Base-by-base conservation (phyloP, 192 early-diverging fungal species). In the Backusella australiensis region DNA sequence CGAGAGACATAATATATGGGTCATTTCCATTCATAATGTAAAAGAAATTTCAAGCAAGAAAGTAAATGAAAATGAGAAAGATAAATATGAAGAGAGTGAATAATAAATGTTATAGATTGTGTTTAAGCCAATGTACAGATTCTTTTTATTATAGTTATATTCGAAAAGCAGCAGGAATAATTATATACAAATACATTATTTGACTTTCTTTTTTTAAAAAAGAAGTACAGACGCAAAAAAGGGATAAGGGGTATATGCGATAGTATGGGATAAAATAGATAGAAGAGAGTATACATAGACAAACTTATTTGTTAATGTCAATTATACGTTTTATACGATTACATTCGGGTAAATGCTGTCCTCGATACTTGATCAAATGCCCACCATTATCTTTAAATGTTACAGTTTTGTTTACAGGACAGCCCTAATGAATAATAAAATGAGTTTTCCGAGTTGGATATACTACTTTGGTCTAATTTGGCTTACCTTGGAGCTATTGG, bases 321-420 rank as follows among this genome's bases (percentile, higher is more conserved):
- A 78, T 75, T 52, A 85, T 85, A n/a, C 85, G 79, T 65, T 86
- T 86, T 36, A 88, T 81, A 39, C 80, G 83, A 67, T 78, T 80
- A 44, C 88, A 89, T 59, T 86, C 86, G 0, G 67, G 34, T 71
- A 89, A 70, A 75, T 89, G 88, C 39, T 81, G 75, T 17, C 88
- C 88, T 42, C 88, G 42, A 74, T 86, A 86, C 71, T 89, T 89
- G 67, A 87, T 89, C 6, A 86, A 72, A 68, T 85, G 86, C 34
- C 80, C 85, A 35, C 82, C 85, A 46, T 84, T 83, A 80, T 88
- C 85, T 38, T 83, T 83, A 53, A 86, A 80, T 15, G 86, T 89
- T 17, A 88, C 84, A 0, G 88, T 89, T 77, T 89, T 89, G 71
- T 89, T 89, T 6, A 89, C 88, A 42, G 75, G 83, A 59, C 78